Evolutionary conservation across 1,139 yeast species (phyloP).

Genomic region (Yamadazyma oceani): DNA sequence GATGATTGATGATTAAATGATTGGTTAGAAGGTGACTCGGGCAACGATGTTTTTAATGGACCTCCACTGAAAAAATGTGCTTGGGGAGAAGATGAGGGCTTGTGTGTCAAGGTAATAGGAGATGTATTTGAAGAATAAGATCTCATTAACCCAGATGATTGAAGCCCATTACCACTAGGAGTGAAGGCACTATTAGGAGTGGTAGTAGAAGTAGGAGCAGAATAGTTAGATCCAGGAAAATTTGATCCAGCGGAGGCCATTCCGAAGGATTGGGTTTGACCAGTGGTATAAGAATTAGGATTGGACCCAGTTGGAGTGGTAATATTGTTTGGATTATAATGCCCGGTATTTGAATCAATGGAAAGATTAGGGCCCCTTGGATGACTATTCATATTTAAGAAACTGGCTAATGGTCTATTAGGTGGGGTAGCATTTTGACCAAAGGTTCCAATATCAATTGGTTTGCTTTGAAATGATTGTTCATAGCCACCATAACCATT

Average conservation of each 20-base stretch:
- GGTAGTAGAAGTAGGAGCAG: conserved; percentile 1
- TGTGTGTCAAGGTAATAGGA: conserved; percentile 11
- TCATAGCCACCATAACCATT: not conserved
- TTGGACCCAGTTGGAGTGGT: not conserved
- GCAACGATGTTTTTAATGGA: conserved; percentile 6
- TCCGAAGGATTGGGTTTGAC: not conserved
- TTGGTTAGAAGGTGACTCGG: conserved; percentile 13
- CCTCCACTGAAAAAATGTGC: conserved; percentile 13
- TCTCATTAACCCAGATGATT: conserved; percentile 4
- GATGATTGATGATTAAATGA: conserved; percentile 1
- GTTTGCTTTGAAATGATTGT: not conserved
- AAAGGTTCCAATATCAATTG: conserved; percentile 7
- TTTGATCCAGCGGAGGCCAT: no score
- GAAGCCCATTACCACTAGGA: not conserved
- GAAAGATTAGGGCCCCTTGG: not conserved
- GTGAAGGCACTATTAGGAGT: conserved; percentile 6
- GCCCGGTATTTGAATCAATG: not conserved
- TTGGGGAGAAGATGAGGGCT: conserved; percentile 16
- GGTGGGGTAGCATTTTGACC: conserved; percentile 3
- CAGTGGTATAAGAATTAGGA: not conserved
- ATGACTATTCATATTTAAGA: conserved; percentile 1
- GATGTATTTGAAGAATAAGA: conserved; percentile 19
- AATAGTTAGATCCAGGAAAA: conserved; percentile 2
- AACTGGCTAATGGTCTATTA: conserved; percentile 6
- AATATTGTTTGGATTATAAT: not conserved